Base-by-base conservation (phyloP, 768 basidiomycete species). In the Phylloporus arenicola region DNA sequence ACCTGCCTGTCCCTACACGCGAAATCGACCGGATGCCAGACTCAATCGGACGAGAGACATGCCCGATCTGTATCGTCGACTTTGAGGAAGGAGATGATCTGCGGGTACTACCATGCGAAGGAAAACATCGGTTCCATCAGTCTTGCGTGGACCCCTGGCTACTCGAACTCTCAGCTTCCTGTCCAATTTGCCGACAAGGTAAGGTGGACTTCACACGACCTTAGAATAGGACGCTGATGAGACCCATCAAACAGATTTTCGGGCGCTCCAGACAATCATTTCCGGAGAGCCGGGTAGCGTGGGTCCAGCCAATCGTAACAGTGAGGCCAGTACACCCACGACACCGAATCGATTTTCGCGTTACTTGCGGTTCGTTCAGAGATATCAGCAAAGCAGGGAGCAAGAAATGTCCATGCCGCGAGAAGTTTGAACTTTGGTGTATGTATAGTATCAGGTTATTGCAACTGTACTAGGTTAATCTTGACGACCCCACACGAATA, bases 81-180 rank as follows among this genome's bases (percentile, higher is more conserved):
- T 97, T 97, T 60, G 88, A 93, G 65, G 86, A 89, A 53, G 94
- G 92, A 1, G 94, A 97, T 60, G 90, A 95, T 64, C 69, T 96
- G 13, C 83, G 94, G 20, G 78, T 95, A 35, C 70, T 97, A 43
- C 94, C 93, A 1, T 97, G 94, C 68, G 89, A 93, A 62, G 88
- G 87, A 41, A 83, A 88, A 56, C 94, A 97, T 64, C 76, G 80
- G 51, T 98, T 95, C 72, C 94, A 98, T 61, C 84, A 87, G 60
- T 70, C 73, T 34, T 96, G 93, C 63, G 92, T 95, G 49, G 93
- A 95, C 68, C 90, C 86, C 30, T 95, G 94, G 94, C 71, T 98
- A 37, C 74, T 98, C 41, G 83, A 93, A 59, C 75, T 95, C 24
- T 93, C 92, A 1, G 85, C 85, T 51, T 86, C 88, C 29, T 96